phyloP scores from a whole-genome alignment of 495 filamentous ascomycete genomes.

The Parachaetomium inaequale region DNA sequence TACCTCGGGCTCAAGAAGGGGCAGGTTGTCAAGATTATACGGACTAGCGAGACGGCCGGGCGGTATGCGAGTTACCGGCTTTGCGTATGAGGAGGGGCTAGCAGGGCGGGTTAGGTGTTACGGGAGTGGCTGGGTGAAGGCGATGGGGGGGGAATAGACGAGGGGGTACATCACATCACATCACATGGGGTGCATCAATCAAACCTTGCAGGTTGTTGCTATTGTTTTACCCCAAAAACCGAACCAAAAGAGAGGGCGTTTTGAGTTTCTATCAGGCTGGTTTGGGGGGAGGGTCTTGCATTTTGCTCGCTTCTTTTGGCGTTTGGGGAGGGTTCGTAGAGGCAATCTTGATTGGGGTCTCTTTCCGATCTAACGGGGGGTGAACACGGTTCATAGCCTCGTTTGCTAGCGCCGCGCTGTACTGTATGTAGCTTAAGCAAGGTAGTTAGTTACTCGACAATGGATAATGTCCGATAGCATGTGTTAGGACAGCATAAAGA shows the following conservation, averaged over 20 bases:
- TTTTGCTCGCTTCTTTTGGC: background rate
- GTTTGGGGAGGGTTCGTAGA: conserved; percentile 3
- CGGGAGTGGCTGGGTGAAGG: no score
- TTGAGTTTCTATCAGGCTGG: background rate
- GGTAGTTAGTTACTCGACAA: background rate
- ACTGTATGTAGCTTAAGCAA: background rate
- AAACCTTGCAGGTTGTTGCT: background rate
- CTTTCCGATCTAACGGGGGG: background rate
- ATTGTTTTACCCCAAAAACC: background rate
- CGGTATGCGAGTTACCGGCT: conserved; percentile 71
- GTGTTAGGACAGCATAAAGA: background rate
- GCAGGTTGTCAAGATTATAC: conserved; percentile 97
- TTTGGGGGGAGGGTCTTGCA: background rate
- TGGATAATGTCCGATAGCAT: background rate
- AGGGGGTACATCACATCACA: background rate
- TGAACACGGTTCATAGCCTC: background rate
- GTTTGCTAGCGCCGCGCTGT: no score
- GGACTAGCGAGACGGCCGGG: conserved; percentile 73
- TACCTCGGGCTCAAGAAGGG: conserved; percentile 89
- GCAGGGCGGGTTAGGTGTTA: no score
- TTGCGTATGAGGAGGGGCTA: conserved; percentile 42
- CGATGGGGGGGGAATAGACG: background rate
- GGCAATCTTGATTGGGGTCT: background rate
- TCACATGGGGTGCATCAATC: background rate
- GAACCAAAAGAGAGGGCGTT: background rate